These are phyloP conservation scores for Taxawa tesnikishii DNA, from an alignment of 2,329 filamentous ascomycete genomes.

Conservation along the genomic window DNA sequence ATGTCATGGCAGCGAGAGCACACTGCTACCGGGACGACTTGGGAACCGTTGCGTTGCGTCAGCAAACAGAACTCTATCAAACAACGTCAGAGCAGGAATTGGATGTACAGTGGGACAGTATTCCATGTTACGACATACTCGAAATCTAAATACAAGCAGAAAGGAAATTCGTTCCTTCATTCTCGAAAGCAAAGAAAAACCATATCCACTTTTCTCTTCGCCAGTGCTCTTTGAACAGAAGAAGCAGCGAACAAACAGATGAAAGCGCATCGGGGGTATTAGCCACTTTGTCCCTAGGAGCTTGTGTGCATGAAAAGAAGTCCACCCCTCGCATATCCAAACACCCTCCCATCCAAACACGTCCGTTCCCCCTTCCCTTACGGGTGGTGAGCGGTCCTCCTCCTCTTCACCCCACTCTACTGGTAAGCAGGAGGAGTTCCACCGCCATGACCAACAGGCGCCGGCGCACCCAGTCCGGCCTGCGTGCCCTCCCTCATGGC, in stretches of 20 bases:
- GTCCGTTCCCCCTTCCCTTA: background rate
- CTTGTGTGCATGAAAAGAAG: background rate
- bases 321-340: background rate
- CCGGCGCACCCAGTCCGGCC: conserved; percentile 1
- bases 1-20: too few relatives aligned
- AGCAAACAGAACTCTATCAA: too few relatives aligned
- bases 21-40: too few relatives aligned
- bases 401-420: conserved; percentile 3
- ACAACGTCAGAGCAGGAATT: too few relatives aligned
- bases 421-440: conserved; percentile 11
- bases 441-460: conserved; percentile 6
- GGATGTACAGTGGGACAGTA: too few relatives aligned
- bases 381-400: background rate
- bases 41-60: too few relatives aligned
- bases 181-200: too few relatives aligned
- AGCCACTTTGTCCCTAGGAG: background rate
- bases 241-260: too few relatives aligned
- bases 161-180: background rate
- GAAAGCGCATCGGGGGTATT: background rate
- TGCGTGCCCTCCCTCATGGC: conserved; percentile 28
- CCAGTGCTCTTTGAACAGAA: background rate
- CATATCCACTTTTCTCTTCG: too few relatives aligned
- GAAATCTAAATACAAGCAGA: too few relatives aligned
- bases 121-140: too few relatives aligned
- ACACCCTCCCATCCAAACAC: background rate